Percentiles rank a stretch among this genome's conserved stretches.
Conservation (phyloP, 2,329 filamentous ascomycete species). For the Alternaria burnsii region DNA sequence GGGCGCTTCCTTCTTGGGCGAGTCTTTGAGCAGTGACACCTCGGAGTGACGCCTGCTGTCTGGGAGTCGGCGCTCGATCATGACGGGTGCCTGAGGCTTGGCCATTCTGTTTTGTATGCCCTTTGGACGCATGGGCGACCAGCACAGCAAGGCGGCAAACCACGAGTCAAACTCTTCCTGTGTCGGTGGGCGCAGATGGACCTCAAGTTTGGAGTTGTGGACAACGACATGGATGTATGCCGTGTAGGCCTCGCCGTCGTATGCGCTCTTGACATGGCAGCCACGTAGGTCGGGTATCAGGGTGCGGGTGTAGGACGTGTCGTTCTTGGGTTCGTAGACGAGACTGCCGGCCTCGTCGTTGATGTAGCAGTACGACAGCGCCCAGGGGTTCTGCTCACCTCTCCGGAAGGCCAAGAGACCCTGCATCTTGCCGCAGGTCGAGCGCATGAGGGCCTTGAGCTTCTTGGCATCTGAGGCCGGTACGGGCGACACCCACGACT, state of each 20-base stretch:
- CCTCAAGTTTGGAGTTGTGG: slow-evolving; percentile 64
- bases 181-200: slow-evolving; percentile 71
- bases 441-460: slow-evolving; percentile 79
- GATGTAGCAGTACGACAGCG: slow-evolving; percentile 76
- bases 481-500: slow-evolving; percentile 50
- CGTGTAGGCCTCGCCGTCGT: slow-evolving; percentile 58
- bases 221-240: slow-evolving; percentile 62
- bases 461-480: slow-evolving; percentile 74
- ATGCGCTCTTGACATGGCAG: slow-evolving; percentile 68
- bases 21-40: slow-evolving; percentile 68
- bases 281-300: slow-evolving; percentile 78
- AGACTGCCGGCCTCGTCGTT: slow-evolving; percentile 78
- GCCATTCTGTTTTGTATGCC: slow-evolving; percentile 63
- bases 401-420: slow-evolving; percentile 78
- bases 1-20: slow-evolving; percentile 71
- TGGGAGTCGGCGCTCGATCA: slow-evolving; percentile 46
- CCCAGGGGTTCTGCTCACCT: slow-evolving; percentile 70
- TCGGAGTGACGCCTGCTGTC: slow-evolving; percentile 59
- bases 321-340: slow-evolving; percentile 76
- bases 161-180: slow-evolving; percentile 77
- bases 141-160: slow-evolving; percentile 81
- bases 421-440: slow-evolving; percentile 79
- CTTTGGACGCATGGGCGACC: slow-evolving; percentile 76
- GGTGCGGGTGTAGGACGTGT: slow-evolving; percentile 67
- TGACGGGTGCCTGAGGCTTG: slow-evolving; percentile 56